Base-by-base conservation (phyloP, 345 rosid species). In the Toxicodendron radicans region DNA sequence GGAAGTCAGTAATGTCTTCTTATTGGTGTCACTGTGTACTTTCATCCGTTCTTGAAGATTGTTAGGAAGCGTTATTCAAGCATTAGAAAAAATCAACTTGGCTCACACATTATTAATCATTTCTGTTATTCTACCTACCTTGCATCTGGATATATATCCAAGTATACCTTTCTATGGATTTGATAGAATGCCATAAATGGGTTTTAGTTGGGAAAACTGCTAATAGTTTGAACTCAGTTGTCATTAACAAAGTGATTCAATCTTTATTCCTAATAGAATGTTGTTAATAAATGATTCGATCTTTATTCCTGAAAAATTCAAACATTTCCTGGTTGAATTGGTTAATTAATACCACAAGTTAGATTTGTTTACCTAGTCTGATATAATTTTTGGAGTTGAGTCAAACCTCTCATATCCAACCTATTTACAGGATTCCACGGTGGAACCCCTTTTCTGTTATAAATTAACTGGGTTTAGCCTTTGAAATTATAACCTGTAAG, bases 1-100 rank as follows among this genome's bases (percentile, higher is more conserved):
- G 74, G 74, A 71, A 60, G 74, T 71, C 21, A 71, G 74, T 70
- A 70, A 8, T 21, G 30, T 54, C 58, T 54, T n/a, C 60, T 20
- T 57, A 10, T 8, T n/a, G 30, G 5, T 57, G 30, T 7, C 10
- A n/a, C 30, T 27, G 30, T 3, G 12, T 12, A 49, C 16, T 9
- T 49, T 49, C 17, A 49, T 49, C 17, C 3, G 17, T 49, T 9
- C 16, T 49, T 49, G 53, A 49, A 49, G 46, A 43, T 43, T 43
- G 46, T 0, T 10, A n/a, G 7, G 46, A 43, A 43, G 1, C 46
- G 1, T 43, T 43, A 43, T 5, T 43, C 46, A 43, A 43, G 46
- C 46, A 43, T 43, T 1, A 43, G 46, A 43, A 43, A 43, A 43
- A 43, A 43, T 43, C 7, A 43, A 43, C 3, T 43, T 43, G 46